Evolutionary conservation across 106 monocot genomes (phyloP).

Genomic region (Phalaenopsis equestris): DNA sequence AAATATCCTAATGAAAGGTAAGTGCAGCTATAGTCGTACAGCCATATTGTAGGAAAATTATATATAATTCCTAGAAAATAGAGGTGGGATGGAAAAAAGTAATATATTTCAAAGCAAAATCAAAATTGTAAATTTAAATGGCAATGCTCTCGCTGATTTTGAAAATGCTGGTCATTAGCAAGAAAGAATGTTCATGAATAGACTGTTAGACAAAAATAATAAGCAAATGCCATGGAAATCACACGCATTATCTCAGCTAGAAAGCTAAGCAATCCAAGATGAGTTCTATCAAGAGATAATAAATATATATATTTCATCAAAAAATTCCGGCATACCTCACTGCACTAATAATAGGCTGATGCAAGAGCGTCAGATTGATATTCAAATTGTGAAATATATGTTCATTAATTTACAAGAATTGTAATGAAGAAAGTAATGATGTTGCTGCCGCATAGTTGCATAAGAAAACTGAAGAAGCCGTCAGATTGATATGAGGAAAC

Average conservation of each 20-base stretch:
- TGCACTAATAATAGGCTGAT: background rate
- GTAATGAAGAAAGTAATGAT: background rate
- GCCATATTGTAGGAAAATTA: no score
- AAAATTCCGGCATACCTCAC: background rate
- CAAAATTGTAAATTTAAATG: no score
- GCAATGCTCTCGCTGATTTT: no score
- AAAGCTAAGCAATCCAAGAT: background rate
- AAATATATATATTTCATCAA: background rate
- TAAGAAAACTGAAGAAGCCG: background rate
- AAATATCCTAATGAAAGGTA: no score
- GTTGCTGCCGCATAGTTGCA: background rate
- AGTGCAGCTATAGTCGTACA: no score
- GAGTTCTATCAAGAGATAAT: background rate
- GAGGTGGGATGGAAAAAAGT: no score
- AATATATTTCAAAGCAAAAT: no score
- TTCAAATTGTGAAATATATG: background rate
- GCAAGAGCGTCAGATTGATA: background rate
- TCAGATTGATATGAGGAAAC: background rate
- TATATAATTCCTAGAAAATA: no score
- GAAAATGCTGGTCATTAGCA: no score
- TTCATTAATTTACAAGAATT: background rate
- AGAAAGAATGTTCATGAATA: no score
- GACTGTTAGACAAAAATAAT: no score
- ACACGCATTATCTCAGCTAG: background rate
- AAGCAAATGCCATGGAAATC: background rate